Conservation (phyloP, 441 rosid species). For the Pelargonium australe region DNA sequence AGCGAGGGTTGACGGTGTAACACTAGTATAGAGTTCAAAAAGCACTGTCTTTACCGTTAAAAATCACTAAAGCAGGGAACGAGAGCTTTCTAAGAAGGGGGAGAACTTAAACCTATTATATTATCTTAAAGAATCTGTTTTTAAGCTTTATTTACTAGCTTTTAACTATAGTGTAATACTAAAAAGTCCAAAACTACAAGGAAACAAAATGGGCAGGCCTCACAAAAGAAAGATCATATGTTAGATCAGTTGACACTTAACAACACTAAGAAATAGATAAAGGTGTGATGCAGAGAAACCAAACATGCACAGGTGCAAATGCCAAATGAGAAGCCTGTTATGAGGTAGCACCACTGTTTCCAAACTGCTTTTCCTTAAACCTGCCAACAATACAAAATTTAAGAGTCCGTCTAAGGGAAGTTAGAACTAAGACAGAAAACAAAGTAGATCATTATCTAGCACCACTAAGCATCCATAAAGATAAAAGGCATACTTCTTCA, state of each 20-base stretch:
- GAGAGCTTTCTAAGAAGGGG: no score
- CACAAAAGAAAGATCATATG: neutral
- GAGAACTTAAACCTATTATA: no score
- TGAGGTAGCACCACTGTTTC: conserved; percentile 40
- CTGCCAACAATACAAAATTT: conserved; percentile 27
- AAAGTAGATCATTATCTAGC: no score
- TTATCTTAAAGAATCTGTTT: no score
- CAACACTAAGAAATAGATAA: neutral
- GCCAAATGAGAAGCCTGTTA: neutral
- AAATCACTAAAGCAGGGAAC: no score
- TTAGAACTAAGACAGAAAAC: neutral
- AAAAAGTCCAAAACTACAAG: neutral
- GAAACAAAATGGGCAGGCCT: neutral
- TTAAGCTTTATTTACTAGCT: neutral
- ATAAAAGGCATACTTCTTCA: conserved; percentile 66
- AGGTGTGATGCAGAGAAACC: neutral
- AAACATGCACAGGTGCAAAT: neutral
- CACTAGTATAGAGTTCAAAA: no score
- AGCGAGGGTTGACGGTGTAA: no score
- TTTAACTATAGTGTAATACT: neutral
- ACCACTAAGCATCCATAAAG: conserved; percentile 12
- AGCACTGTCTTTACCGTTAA: no score
- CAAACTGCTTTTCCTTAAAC: conserved; percentile 57
- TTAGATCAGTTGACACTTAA: neutral
- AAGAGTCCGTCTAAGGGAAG: neutral